These are phyloP conservation scores for Vigna mungo DNA, from an alignment of 306 rosid genomes.

Conservation along the genomic window DNA sequence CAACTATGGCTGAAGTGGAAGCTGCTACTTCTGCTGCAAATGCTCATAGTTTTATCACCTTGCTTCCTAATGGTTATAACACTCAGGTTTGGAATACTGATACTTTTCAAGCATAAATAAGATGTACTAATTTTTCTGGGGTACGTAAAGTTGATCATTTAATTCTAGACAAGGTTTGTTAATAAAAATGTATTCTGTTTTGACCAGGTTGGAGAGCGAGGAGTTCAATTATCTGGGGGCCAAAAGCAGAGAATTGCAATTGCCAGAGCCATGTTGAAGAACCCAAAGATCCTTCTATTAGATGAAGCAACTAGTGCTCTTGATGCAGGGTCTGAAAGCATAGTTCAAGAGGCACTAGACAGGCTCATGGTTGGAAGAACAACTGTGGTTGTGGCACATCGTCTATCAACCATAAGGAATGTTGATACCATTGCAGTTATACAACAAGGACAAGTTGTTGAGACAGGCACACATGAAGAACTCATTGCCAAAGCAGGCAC, in stretches of 20 bases:
- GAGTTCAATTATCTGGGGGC: conserved; percentile 95
- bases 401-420: conserved; percentile 87
- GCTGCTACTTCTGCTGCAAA: conserved; percentile 89
- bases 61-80: conserved; percentile 89
- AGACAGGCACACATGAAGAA: conserved; percentile 98
- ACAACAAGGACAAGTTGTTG: conserved; percentile 95
- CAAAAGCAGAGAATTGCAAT: conserved; percentile 97
- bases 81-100: conserved; percentile 72
- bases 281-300: conserved; percentile 90
- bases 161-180: conserved; percentile 6
- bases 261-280: conserved; percentile 97
- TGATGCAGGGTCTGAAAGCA: conserved; percentile 94
- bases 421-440: conserved; percentile 92
- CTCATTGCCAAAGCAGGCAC: conserved; percentile 81
- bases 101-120: not conserved
- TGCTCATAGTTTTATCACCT: conserved; percentile 90
- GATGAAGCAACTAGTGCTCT: conserved; percentile 99
- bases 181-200: conserved; percentile 9
- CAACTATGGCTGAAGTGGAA: conserved; percentile 92
- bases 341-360: conserved; percentile 97
- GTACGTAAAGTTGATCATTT: not conserved
- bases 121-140: not conserved
- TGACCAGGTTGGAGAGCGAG: conserved; percentile 91
- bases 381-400: conserved; percentile 93
- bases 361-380: conserved; percentile 96